These are phyloP conservation scores for Paraphysoderma sedebokerense DNA, from an alignment of 371 early-diverging fungal genomes.

Conservation along the genomic window DNA sequence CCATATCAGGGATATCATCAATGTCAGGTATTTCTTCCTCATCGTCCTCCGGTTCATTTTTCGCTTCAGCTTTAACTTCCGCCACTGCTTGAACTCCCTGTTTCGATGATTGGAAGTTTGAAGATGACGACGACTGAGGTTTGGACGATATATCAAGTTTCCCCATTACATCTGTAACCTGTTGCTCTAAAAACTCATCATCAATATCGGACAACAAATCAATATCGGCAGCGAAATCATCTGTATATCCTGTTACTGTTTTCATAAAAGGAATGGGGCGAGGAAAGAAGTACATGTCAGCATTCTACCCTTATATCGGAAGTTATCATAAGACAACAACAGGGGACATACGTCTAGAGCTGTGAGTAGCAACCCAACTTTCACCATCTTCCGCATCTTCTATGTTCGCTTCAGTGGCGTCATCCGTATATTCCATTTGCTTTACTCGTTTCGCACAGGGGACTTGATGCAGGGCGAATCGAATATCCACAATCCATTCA, in stretches of 20 bases:
- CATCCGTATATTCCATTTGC: constrained; percentile 60
- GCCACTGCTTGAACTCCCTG: neutral
- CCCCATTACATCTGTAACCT: too few relatives aligned
- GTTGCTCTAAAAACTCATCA: constrained; percentile 1
- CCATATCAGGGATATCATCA: constrained; percentile 88
- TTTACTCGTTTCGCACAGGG: constrained; percentile 82
- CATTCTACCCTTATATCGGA: too few relatives aligned
- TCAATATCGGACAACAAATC: too few relatives aligned
- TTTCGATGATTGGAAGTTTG: neutral
- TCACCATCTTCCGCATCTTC: constrained; percentile 34
- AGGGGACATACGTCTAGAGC: too few relatives aligned
- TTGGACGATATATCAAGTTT: too few relatives aligned
- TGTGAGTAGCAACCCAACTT: constrained; percentile 71
- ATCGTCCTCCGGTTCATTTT: constrained; percentile 9
- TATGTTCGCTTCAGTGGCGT: constrained; percentile 32
- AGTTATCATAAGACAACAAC: too few relatives aligned
- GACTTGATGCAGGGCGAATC: too few relatives aligned
- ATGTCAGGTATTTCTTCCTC: constrained; percentile 43
- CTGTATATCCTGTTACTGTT: too few relatives aligned
- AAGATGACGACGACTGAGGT: neutral
- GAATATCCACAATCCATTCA: too few relatives aligned
- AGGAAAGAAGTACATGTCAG: too few relatives aligned
- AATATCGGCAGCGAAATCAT: too few relatives aligned
- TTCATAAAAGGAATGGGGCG: too few relatives aligned
- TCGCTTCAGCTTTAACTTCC: neutral